These are phyloP conservation scores for Ceratocystis alfenasii DNA, from an alignment of 2,329 filamentous ascomycete genomes.

Conservation along the genomic window DNA sequence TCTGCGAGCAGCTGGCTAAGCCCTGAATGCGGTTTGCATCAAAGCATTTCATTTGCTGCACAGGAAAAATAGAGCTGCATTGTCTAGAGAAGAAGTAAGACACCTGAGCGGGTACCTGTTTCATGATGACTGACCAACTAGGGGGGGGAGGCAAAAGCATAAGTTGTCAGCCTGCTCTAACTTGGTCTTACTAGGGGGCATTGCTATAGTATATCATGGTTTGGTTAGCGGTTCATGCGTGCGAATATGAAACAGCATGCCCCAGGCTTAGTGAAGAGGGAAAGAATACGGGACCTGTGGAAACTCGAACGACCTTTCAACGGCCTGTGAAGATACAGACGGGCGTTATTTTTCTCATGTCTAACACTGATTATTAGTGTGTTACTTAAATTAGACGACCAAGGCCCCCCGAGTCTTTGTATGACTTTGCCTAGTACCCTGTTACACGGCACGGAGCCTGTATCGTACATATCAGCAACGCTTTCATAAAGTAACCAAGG, in stretches of 20 bases:
- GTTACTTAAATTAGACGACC: constrained; percentile 4
- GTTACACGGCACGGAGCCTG: neutral
- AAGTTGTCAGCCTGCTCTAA: neutral
- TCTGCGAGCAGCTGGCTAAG: neutral
- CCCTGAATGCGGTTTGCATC: neutral
- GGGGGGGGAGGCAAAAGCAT: neutral
- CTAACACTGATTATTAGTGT: neutral
- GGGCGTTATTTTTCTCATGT: neutral
- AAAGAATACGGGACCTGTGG: neutral
- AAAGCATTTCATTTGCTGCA: neutral
- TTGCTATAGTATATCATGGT: neutral
- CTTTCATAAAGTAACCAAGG: too few species aligned
- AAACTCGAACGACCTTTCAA: neutral
- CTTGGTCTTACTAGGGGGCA: neutral
- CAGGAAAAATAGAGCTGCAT: neutral
- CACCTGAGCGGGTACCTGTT: constrained; percentile 7
- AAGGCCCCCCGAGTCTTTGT: neutral
- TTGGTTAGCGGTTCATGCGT: neutral
- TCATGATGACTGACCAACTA: neutral
- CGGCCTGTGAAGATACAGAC: neutral
- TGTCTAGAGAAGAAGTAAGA: neutral
- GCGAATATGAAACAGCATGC: constrained; percentile 3
- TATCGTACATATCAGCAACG: too few species aligned
- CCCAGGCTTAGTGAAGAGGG: neutral
- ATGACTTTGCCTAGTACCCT: neutral